Percentiles rank a stretch among this genome's conserved stretches.
Evolutionary conservation across 208 protist species (phyloP).

Genomic region (Crithidia acanthocephali): DNA sequence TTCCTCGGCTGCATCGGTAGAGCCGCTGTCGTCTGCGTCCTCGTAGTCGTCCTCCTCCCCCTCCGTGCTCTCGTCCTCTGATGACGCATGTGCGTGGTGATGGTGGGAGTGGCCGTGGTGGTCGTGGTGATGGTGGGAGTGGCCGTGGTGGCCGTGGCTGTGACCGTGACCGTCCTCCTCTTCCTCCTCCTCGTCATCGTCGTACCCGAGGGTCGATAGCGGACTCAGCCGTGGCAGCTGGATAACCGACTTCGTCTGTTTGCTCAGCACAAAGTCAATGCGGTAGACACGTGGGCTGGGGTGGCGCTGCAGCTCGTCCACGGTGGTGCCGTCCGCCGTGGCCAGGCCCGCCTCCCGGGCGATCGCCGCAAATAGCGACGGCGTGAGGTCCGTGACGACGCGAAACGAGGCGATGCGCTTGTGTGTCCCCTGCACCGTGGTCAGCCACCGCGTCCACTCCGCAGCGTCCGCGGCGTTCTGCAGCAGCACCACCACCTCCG

Average conservation of each 20-base stretch:
- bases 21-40: constrained; percentile 19
- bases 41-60: constrained; percentile 31
- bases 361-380: constrained; percentile 56
- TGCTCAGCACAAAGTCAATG: constrained; percentile 82
- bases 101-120: constrained; percentile 18
- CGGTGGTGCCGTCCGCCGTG: constrained; percentile 50
- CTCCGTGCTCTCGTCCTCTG: constrained; percentile 2
- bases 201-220: constrained; percentile 63
- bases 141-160: constrained; percentile 20
- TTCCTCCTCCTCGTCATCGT: constrained; percentile 30
- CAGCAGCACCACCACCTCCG: constrained; percentile 57
- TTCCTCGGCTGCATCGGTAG: constrained; percentile 6
- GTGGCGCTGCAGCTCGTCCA: constrained; percentile 52
- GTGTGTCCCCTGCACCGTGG: constrained; percentile 21
- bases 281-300: constrained; percentile 63
- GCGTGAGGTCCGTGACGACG: constrained; percentile 43
- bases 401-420: constrained; percentile 22
- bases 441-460: constrained; percentile 43
- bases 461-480: constrained; percentile 30
- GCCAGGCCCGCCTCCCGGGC: constrained; percentile 35
- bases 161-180: constrained; percentile 31
- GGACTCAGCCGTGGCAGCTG: constrained; percentile 65
- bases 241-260: constrained; percentile 72
- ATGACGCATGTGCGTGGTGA: not conserved
- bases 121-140: constrained; percentile 23